Evolutionary conservation across 2,329 filamentous ascomycete species (phyloP).

Genomic region (Colletotrichum godetiae): DNA sequence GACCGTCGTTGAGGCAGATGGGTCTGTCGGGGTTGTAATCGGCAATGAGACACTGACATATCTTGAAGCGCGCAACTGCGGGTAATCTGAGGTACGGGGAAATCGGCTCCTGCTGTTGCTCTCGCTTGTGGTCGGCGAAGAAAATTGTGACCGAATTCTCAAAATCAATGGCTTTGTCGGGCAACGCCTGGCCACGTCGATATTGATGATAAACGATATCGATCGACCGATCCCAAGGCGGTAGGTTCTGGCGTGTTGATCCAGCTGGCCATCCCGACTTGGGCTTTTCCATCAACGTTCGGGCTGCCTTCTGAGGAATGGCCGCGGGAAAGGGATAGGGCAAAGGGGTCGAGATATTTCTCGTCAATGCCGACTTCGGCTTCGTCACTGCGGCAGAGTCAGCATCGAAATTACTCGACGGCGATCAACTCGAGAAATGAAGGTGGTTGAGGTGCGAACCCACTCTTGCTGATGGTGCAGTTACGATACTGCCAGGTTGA

Average conservation of each 20-base stretch:
- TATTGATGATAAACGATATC: constrained; percentile 48
- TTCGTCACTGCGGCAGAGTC: constrained; percentile 1
- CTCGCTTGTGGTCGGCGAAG: constrained; percentile 35
- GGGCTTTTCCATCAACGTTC: constrained; percentile 19
- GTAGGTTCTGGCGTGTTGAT: constrained; percentile 33
- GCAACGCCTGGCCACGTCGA: constrained; percentile 14
- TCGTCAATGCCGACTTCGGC: constrained; percentile 44
- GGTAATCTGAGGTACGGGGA: constrained; percentile 42
- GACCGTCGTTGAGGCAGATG: constrained; percentile 42
- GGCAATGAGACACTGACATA: constrained; percentile 42
- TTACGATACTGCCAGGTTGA: neutral
- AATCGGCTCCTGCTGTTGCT: neutral
- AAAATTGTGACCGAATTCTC: constrained; percentile 39
- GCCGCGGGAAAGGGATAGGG: constrained; percentile 43
- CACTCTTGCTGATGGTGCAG: neutral
- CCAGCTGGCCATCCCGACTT: constrained; percentile 44
- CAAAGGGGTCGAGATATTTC: constrained; percentile 52
- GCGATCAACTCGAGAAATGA: neutral
- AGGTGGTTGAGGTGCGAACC: neutral
- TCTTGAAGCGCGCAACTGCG: constrained; percentile 40
- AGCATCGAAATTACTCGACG: neutral
- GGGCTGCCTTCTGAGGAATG: constrained; percentile 28
- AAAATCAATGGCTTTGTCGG: constrained; percentile 28
- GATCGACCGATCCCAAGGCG: constrained; percentile 50
- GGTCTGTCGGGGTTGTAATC: constrained; percentile 38